A percentile compares a stretch with the other conserved stretches of the same genome.
phyloP scores from a whole-genome alignment of 1,284 basidiomycete genomes.

The Somion occarium region DNA sequence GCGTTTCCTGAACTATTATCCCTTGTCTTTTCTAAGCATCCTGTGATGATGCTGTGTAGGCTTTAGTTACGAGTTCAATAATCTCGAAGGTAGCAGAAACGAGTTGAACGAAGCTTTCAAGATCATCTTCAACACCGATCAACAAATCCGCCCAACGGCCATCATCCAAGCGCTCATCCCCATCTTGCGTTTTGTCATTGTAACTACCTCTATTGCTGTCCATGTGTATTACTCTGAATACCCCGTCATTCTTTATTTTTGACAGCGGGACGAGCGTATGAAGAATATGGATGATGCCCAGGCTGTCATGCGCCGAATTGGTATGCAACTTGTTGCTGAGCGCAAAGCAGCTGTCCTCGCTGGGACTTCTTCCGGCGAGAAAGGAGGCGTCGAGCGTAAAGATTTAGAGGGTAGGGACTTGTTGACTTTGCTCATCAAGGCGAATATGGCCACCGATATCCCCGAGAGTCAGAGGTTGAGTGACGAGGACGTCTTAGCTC shows the following conservation, averaged over 20 bases:
- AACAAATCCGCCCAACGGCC: neutral
- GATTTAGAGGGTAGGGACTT: conserved; percentile 37
- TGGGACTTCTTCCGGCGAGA: neutral
- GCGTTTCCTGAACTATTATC: neutral
- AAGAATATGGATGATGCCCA: neutral
- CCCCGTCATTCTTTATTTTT: neutral
- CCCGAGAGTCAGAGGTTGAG: conserved; percentile 55
- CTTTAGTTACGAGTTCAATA: conserved; percentile 51
- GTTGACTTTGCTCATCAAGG: conserved; percentile 38
- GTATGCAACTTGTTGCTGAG: conserved; percentile 38
- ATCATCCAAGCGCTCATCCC: conserved; percentile 5
- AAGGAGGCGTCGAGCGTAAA: conserved; percentile 23
- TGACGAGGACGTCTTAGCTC: conserved; percentile 72
- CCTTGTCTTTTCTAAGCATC: neutral
- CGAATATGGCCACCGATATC: conserved; percentile 38
- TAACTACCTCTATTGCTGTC: neutral
- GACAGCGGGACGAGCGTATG: neutral
- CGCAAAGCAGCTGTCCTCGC: conserved; percentile 33
- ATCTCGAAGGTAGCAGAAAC: conserved; percentile 25
- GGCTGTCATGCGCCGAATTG: conserved; percentile 28
- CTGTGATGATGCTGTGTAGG: no score
- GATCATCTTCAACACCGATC: conserved; percentile 13
- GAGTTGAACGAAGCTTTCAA: conserved; percentile 38
- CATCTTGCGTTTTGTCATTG: neutral
- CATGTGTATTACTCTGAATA: conserved; percentile 12